These are phyloP conservation scores for Fusarium clavum DNA, from an alignment of 2,329 filamentous ascomycete genomes.

Conservation along the genomic window DNA sequence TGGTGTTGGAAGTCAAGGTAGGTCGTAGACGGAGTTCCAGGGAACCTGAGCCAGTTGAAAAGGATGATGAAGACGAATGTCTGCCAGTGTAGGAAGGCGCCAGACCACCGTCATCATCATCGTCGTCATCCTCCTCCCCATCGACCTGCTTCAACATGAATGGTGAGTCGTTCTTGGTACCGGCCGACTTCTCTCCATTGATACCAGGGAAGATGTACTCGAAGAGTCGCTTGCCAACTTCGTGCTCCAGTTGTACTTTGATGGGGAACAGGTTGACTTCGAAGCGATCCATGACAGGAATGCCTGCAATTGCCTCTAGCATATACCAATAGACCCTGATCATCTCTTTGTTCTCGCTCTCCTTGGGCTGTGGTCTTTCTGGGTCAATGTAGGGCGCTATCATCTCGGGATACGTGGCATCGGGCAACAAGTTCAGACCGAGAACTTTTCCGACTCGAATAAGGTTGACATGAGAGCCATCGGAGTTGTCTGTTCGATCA, in stretches of 20 bases:
- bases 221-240: slow-evolving; percentile 92
- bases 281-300: slow-evolving; percentile 96
- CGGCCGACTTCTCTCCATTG: slow-evolving; percentile 63
- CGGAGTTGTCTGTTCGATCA: slow-evolving; percentile 94
- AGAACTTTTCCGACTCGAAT: slow-evolving; percentile 89
- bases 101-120: slow-evolving; percentile 53
- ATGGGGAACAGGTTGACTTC: slow-evolving; percentile 94
- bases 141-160: slow-evolving; percentile 62
- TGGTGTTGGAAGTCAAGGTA: slow-evolving; percentile 74
- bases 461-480: slow-evolving; percentile 94
- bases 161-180: slow-evolving; percentile 69
- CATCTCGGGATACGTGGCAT: slow-evolving; percentile 96
- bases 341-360: slow-evolving; percentile 77
- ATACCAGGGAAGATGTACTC: slow-evolving; percentile 97
- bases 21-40: slow-evolving; percentile 86
- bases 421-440: slow-evolving; percentile 87
- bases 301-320: slow-evolving; percentile 97
- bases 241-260: slow-evolving; percentile 91
- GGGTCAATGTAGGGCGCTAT: slow-evolving; percentile 87
- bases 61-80: slow-evolving; percentile 57
- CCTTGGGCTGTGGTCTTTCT: slow-evolving; percentile 59
- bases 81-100: slow-evolving; percentile 55
- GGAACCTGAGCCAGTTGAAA: slow-evolving; percentile 74
- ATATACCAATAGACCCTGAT: slow-evolving; percentile 97
- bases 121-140: slow-evolving; percentile 63